Evolutionary conservation across 179 eudicot genomes (phyloP).

Genomic region (Carnegiea gigantea): DNA sequence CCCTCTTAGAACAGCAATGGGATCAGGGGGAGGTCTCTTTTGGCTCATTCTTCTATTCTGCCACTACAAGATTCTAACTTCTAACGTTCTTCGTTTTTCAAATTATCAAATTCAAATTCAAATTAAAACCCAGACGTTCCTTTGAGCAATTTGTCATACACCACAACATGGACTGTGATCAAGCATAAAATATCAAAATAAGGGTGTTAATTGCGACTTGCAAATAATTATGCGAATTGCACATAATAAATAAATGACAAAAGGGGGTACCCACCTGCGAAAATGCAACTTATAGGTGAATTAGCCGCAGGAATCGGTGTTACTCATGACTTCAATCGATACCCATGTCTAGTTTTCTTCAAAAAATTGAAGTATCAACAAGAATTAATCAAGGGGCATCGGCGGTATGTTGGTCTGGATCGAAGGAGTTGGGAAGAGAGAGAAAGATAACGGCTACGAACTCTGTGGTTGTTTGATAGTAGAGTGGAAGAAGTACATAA

Average conservation of each 20-base stretch:
- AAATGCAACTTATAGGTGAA: constrained; percentile 6
- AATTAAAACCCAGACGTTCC: background rate
- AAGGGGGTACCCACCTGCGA: background rate
- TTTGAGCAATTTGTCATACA: constrained; percentile 1
- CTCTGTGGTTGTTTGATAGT: background rate
- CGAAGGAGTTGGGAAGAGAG: no score
- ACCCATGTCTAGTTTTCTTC: background rate
- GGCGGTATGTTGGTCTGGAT: no score
- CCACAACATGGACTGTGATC: no score
- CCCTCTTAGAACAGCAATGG: constrained; percentile 79
- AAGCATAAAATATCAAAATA: background rate
- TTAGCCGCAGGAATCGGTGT: background rate
- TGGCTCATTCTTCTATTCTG: constrained; percentile 50
- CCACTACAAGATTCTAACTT: background rate
- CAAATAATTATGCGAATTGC: no score
- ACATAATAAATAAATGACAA: background rate
- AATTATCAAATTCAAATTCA: background rate
- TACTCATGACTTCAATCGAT: background rate
- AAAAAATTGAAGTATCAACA: background rate
- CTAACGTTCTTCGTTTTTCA: background rate
- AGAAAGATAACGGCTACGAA: background rate
- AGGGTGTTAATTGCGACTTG: background rate
- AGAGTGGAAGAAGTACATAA: no score
- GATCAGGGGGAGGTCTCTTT: constrained; percentile 86
- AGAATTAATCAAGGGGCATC: background rate